phyloP scores from a whole-genome alignment of 768 basidiomycete genomes.

The Omphalotus guepiniiformis region DNA sequence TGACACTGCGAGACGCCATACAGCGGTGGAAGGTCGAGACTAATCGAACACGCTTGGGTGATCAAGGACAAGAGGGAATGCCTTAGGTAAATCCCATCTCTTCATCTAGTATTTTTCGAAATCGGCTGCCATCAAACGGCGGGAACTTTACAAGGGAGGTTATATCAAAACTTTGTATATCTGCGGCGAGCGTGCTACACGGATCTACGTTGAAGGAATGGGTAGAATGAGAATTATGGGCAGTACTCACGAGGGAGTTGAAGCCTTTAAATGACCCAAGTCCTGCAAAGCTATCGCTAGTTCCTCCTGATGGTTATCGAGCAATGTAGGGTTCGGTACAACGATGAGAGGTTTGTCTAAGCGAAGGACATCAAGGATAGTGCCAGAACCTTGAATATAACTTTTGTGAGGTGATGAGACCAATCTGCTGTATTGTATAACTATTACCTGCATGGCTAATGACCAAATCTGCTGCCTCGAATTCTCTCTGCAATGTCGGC shows the following conservation, averaged over 20 bases:
- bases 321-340: constrained; percentile 82
- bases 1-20: constrained; percentile 28
- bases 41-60: not conserved
- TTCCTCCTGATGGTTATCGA: constrained; percentile 93
- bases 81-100: constrained; percentile 67
- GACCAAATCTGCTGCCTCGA: constrained; percentile 66
- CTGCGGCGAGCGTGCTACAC: constrained; percentile 45
- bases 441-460: constrained; percentile 90
- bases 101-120: constrained; percentile 65
- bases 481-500: constrained; percentile 62
- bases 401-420: constrained; percentile 2
- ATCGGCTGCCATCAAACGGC: constrained; percentile 60
- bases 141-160: constrained; percentile 55
- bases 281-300: constrained; percentile 65
- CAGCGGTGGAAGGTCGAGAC: not conserved
- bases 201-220: too few relatives aligned
- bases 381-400: constrained; percentile 72
- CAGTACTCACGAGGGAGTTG: constrained; percentile 53
- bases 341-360: constrained; percentile 75
- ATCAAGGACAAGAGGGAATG: constrained; percentile 2
- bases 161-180: constrained; percentile 48
- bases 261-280: constrained; percentile 53
- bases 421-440: constrained; percentile 6
- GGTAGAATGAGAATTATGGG: not conserved
- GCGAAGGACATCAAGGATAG: constrained; percentile 85